These are phyloP conservation scores for Auricularia sp. DNA, from an alignment of 768 basidiomycete genomes.

Conservation along the genomic window DNA sequence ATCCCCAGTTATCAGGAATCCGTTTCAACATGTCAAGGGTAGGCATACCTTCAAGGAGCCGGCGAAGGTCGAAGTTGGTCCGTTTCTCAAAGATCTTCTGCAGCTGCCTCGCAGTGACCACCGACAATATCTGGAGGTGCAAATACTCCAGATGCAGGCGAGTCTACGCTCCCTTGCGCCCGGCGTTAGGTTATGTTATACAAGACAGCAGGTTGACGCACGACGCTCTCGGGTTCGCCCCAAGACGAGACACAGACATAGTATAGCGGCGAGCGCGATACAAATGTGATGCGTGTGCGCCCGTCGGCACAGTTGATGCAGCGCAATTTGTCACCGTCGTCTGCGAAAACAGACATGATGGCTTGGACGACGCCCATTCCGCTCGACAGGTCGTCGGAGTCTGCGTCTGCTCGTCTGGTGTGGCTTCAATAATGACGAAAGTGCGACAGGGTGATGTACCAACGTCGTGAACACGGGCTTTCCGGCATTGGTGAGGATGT, in stretches of 20 bases:
- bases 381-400: constrained; percentile 59
- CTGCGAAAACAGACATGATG: constrained; percentile 89
- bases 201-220: constrained; percentile 33
- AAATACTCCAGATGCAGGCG: constrained; percentile 91
- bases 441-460: constrained; percentile 10
- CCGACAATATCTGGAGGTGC: constrained; percentile 85
- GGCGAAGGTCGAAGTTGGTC: constrained; percentile 82
- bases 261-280: constrained; percentile 81
- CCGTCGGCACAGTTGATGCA: constrained; percentile 65
- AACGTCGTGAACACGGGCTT: constrained; percentile 95
- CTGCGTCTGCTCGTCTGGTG: constrained; percentile 46
- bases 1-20: not conserved
- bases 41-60: constrained; percentile 52
- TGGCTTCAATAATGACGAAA: not conserved
- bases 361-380: constrained; percentile 92
- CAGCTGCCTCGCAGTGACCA: constrained; percentile 79
- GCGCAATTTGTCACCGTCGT: constrained; percentile 78
- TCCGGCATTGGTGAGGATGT: constrained; percentile 88
- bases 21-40: not conserved
- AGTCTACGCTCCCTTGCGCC: constrained; percentile 43
- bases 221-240: constrained; percentile 94
- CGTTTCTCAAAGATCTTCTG: constrained; percentile 78
- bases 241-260: constrained; percentile 85
- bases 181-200: not conserved
- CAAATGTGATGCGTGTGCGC: constrained; percentile 71